Evolutionary conservation across 352 stramenopile species (phyloP).

Genomic region (Globisporangium camurandrum): DNA sequence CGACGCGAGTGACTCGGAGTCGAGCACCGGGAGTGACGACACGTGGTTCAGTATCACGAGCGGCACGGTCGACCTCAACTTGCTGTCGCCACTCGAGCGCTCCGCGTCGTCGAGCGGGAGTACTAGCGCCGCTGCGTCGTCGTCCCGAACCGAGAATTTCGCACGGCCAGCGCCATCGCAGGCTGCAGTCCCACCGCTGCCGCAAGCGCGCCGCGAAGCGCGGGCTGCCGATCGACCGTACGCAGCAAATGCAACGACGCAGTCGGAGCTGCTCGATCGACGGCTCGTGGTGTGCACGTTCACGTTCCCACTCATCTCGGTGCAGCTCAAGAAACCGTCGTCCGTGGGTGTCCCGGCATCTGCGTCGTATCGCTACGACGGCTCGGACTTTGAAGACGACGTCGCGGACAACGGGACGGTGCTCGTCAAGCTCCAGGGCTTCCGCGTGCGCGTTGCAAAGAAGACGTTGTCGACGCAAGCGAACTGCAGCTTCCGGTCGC

Average conservation of each 20-base stretch:
- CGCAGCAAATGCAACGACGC: constrained; percentile 1
- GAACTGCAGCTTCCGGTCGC: constrained; percentile 54
- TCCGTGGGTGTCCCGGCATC: constrained; percentile 31
- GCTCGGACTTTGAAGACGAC: constrained; percentile 52
- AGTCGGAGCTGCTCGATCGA: constrained; percentile 56
- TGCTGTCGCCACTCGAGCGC: constrained; percentile 3
- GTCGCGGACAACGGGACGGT: constrained; percentile 54
- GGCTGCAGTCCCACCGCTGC: no score
- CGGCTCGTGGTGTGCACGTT: constrained; percentile 73
- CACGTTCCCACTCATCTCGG: constrained; percentile 69
- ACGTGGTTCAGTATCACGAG: constrained; percentile 87
- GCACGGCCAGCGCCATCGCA: not conserved
- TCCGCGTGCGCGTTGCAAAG: constrained; percentile 70
- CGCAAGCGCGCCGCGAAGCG: constrained; percentile 17
- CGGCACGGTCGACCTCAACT: constrained; percentile 39
- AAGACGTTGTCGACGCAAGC: constrained; percentile 75
- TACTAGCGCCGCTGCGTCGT: not conserved
- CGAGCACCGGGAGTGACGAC: constrained; percentile 78
- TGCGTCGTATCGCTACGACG: constrained; percentile 54
- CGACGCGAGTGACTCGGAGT: constrained; percentile 45
- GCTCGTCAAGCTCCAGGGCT: constrained; percentile 72
- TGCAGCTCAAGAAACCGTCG: constrained; percentile 74
- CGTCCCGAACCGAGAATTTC: not conserved
- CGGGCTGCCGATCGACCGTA: constrained; percentile 19
- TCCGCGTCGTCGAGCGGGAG: not conserved